Evolutionary conservation across 1,284 basidiomycete species (phyloP), one percentile per base, ranked within the genome.

Genomic region (Filobasidium uniguttulatum): DNA sequence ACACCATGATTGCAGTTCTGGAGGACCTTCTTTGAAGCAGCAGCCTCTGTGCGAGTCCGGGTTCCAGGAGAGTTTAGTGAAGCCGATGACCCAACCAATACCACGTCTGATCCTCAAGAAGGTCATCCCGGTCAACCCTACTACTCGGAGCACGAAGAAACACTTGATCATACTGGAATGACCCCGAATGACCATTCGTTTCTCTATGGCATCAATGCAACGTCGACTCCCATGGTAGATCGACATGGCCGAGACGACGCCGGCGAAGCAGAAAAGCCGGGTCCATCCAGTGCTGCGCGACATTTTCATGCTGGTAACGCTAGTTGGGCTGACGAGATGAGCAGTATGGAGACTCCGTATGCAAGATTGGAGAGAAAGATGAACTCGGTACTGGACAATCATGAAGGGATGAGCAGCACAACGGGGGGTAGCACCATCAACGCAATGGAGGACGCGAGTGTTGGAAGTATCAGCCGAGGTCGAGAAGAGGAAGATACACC

Each of bases 1-100:
- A n/a, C n/a, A 15, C n/a, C 40, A 34, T 15, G 29, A 19, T 43
- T 14, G n/a, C 56, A 89, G 83, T 94, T 94, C 66, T 96, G 90
- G 90, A 81, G 82, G n/a, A 82, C 83, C 1, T 96, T 96, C 73
- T 96, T 87, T 64, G 87, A 91, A 62, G 78, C 83, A 57, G 86
- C 88, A 5, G 88, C 89, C 2, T 81, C 88, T 59, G 82, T 90
- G 35, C 79, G 80, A 36, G 82, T 89, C 46, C 80, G 82, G 19
- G 77, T 79, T 8, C 75, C 76, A 49, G 80, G 81, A 29, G 80
- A 85, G 49, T 73, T 79, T 22, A 53, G 55, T 12, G 41, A 48
- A 14, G 44, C 55, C 3, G 33, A 43, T 17, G 51, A n/a, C n/a
- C n/a, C n/a, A n/a, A n/a, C 33, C 4, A 47, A 50, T 12, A 41